Percentiles rank a stretch among this genome's conserved stretches.
phyloP scores from a whole-genome alignment of 352 stramenopile species.

The Phytophthora ohioensis region DNA sequence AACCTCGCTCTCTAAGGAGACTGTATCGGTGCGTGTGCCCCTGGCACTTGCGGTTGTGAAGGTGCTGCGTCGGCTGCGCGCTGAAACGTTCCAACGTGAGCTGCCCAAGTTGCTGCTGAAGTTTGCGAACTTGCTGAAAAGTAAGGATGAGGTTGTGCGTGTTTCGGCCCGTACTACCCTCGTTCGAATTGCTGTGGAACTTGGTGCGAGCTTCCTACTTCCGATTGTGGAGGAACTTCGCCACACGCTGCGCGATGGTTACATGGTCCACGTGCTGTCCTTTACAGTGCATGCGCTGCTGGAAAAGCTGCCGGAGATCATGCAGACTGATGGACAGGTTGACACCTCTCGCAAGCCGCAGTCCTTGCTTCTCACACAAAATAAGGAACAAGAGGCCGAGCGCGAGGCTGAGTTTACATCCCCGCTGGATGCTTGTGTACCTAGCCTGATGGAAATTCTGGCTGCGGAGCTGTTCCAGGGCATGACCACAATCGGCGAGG shows the following conservation, averaged over 20 bases:
- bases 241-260: slow-evolving; percentile 83
- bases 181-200: slow-evolving; percentile 93
- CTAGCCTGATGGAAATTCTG: slow-evolving; percentile 85
- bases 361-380: slow-evolving; percentile 30
- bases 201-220: slow-evolving; percentile 89
- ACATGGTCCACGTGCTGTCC: slow-evolving; percentile 88
- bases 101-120: slow-evolving; percentile 95
- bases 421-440: slow-evolving; percentile 80
- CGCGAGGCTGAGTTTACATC: slow-evolving; percentile 54
- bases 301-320: slow-evolving; percentile 77
- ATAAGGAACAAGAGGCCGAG: slow-evolving; percentile 36
- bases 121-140: slow-evolving; percentile 88
- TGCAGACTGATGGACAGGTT: slow-evolving; percentile 51
- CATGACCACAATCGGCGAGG: slow-evolving; percentile 46
- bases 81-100: slow-evolving; percentile 91
- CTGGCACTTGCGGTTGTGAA: slow-evolving; percentile 97
- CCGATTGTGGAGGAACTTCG: slow-evolving; percentile 87
- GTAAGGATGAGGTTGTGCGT: slow-evolving; percentile 94
- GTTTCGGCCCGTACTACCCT: slow-evolving; percentile 94
- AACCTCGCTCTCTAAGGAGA: slow-evolving; percentile 35
- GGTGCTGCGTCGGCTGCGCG: slow-evolving; percentile 94
- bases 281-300: slow-evolving; percentile 90
- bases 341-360: slow-evolving; percentile 27
- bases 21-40: slow-evolving; percentile 87
- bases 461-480: slow-evolving; percentile 85